Evolutionary conservation across 495 filamentous ascomycete genomes (phyloP), one percentile per base, ranked within the genome.

Genomic region (Podospora pseudocomata): DNA sequence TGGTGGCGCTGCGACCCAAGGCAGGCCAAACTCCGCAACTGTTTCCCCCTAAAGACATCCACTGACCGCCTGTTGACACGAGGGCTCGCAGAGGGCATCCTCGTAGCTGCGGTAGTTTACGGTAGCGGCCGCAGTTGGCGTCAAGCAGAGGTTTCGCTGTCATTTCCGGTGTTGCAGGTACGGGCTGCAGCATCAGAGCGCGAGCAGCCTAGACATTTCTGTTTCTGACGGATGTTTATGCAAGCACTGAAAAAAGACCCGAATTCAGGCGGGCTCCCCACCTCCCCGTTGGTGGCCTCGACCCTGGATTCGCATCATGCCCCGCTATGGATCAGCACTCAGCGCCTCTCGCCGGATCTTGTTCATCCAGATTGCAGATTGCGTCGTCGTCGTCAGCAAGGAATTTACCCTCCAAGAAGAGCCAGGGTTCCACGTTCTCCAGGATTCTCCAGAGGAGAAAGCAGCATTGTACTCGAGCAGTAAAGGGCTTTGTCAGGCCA

Each of bases 321-420:
- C 39, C 39, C 39, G 39, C 39, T 49, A 49, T 49, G 39, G 39
- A 49, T 49, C 39, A 49, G 39, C 39, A 49, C 39, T 32, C 30
- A 32, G 5, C 5, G 15, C 39, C 39, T 49, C 39, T 13, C 7
- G 49, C 30, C 60, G 58, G 39, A 49, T 49, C 34, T 63, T 67
- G 60, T 71, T 73, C 71, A 70, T 75, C 73, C 73, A 72, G 69
- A 72, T 73, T 70, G 68, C 66, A 58, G 28, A 66, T 58, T 58
- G 55, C 55, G 55, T 19, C 55, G 69, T 69, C 71, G 71, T 75
- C 71, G 72, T 69, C 73, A 39, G 27, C 39, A 49, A 49, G 20
- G 63, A 49, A 13, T 15, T 74, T 72, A 23, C 23, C 23, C 23
- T 23, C 23, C 23, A 23, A 23, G 23, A 23, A 7, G 30, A 32